Conservation (phyloP, 2,329 filamentous ascomycete species). For the Pseudogymnoascus sp. region DNA sequence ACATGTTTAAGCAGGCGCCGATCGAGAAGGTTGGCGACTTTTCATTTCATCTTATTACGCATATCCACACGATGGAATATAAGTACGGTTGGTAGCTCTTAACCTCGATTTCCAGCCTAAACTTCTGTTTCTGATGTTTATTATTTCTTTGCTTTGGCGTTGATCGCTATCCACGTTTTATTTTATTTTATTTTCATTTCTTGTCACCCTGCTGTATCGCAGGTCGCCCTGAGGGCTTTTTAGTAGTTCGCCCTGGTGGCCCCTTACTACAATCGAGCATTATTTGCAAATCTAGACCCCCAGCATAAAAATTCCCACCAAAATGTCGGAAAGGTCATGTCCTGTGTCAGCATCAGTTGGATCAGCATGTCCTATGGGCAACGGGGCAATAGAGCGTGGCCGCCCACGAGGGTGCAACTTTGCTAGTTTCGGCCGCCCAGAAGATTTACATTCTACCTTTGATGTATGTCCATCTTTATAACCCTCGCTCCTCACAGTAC, state of each 20-base stretch:
- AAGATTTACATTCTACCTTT: slow-evolving; percentile 30
- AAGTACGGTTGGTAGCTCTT: background rate
- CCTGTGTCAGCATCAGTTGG: slow-evolving; percentile 18
- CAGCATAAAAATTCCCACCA: slow-evolving; percentile 10
- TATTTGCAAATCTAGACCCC: background rate
- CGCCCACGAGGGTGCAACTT: slow-evolving; percentile 30
- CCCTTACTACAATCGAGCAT: background rate
- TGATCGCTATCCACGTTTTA: slow-evolving; percentile 2
- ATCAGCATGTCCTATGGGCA: slow-evolving; percentile 16
- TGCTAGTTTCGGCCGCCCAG: slow-evolving; percentile 26
- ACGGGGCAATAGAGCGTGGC: slow-evolving; percentile 19
- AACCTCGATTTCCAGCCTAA: background rate
- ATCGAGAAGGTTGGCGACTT: background rate
- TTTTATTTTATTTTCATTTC: background rate
- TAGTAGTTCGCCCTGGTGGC: slow-evolving; percentile 11
- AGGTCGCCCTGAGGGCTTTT: background rate
- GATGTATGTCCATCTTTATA: slow-evolving; percentile 22
- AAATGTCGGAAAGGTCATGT: slow-evolving; percentile 20
- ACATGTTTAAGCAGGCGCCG: background rate
- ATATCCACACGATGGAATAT: background rate
- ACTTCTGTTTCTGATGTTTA: background rate
- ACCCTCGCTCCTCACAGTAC: background rate
- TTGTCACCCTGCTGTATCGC: background rate
- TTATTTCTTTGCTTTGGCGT: background rate
- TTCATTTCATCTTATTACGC: background rate